Percentiles rank a stretch among this genome's conserved stretches.
Evolutionary conservation across 257 asterid species (phyloP).

Genomic region (Penstemon newberryi): DNA sequence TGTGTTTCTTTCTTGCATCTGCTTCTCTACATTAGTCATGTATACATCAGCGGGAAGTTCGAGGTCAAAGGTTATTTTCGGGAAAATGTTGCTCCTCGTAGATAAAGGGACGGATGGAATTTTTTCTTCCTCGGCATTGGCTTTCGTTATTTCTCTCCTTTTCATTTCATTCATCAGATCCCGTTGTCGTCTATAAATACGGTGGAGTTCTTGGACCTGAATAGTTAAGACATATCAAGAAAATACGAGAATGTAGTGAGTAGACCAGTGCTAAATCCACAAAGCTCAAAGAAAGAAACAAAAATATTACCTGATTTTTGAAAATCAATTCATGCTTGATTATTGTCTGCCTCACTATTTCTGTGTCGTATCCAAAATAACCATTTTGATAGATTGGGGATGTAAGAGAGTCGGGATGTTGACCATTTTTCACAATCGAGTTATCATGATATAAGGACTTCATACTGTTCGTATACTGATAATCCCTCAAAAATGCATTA

Average conservation of each 20-base stretch:
- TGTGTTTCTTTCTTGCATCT: not conserved
- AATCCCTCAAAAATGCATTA: constrained; percentile 37
- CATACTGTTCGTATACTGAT: constrained; percentile 35
- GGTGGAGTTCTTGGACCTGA: constrained; percentile 87
- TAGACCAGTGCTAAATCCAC: not conserved
- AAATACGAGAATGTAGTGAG: not conserved
- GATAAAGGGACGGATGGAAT: no score
- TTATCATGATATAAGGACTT: constrained; percentile 41
- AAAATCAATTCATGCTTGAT: constrained; percentile 67
- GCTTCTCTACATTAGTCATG: no score
- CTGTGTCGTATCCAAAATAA: constrained; percentile 37
- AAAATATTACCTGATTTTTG: constrained; percentile 59
- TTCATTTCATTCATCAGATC: constrained; percentile 51
- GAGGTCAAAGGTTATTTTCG: no score
- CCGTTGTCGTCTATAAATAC: constrained; percentile 61
- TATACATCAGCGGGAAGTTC: no score
- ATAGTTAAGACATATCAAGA: constrained; percentile 14
- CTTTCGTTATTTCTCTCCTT: no score
- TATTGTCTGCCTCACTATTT: constrained; percentile 58
- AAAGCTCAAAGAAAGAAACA: not conserved
- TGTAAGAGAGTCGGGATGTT: constrained; percentile 29
- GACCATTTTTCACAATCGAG: constrained; percentile 32
- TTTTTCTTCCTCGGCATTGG: no score
- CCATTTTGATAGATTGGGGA: constrained; percentile 22
- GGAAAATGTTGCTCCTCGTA: no score